Evolutionary conservation across 225 moss, liverwort and hornwort species (phyloP).

Genomic region (Pseudisothecium myosuroides): DNA sequence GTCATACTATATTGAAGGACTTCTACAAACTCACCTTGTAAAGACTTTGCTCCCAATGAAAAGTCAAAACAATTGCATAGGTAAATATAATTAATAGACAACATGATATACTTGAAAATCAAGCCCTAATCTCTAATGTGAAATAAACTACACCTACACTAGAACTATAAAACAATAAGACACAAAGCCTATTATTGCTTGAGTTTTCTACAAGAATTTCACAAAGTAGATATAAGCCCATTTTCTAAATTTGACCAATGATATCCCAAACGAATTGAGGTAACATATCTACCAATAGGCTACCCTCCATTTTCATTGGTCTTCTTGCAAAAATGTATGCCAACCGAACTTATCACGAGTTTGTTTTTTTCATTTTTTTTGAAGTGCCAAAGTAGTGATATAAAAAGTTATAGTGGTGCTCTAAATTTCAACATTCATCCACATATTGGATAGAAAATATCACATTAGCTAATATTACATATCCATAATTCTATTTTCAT

Average conservation of each 20-base stretch:
- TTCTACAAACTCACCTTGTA: neutral
- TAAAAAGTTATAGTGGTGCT: no score
- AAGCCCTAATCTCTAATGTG: neutral
- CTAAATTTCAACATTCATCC: no score
- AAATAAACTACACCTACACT: no score
- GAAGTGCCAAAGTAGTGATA: no score
- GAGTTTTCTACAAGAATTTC: neutral
- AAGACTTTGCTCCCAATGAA: no score
- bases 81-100: neutral
- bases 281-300: rapidly evolving
- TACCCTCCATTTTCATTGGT: neutral
- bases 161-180: neutral
- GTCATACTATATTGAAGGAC: no score
- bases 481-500: no score
- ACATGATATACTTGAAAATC: neutral
- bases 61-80: neutral
- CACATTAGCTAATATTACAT: no score
- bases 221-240: neutral
- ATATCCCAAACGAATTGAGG: neutral
- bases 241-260: neutral
- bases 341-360: no score
- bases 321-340: neutral
- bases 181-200: neutral
- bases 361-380: no score
- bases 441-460: no score